Base-by-base conservation (phyloP, 345 rosid species). In the Eucalyptus curtisii region DNA sequence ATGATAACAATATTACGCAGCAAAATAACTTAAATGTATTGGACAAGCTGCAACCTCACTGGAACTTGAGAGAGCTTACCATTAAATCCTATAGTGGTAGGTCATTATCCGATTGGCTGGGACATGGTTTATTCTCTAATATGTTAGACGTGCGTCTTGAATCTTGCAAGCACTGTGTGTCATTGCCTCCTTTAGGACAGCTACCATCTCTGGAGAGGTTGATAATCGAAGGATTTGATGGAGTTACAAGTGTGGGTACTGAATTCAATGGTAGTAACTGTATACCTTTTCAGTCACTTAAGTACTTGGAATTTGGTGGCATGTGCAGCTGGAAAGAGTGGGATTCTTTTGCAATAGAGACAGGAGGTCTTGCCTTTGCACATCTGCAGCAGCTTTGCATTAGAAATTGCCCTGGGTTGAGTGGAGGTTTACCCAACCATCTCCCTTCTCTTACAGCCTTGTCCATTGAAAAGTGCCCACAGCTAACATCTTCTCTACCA, bases 161-260 rank as follows among this genome's bases (percentile, higher is more conserved):
- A 4, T 88, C 71, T 89, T 94, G 95, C 85, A 71, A 49, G 49
- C 87, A 86, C 85, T 91, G 93, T 90, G 82, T 87, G 86, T 86
- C 89, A n/a, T 87, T 94, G 89, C 95, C 95, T 40, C 84, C 93
- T 50, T 8, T 94, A 45, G 93, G 94, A 37, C 90, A 92, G 80
- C 86, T 94, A 30, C 92, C 91, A 33, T 89, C 88, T 52, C 93
- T 93, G 47, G 89, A 90, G 87, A 49, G 71, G 33, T 91, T 94
- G 79, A 33, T 33, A 20, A 93, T 94, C 47, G 33, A 57, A 30
- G 89, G 89, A 33, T 86, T 92, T 40, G 86, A 85, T 88, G 89
- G 88, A 76, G 88, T 93, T n/a, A 89, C 85, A 81, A 89, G 33
- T 25, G 87, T 93, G 47, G 93, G 92, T 31, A 13, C 71, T 44